A percentile compares a stretch with the other conserved stretches of the same genome.
Evolutionary conservation across 345 rosid species (phyloP).

Genomic region (Populus tremula): DNA sequence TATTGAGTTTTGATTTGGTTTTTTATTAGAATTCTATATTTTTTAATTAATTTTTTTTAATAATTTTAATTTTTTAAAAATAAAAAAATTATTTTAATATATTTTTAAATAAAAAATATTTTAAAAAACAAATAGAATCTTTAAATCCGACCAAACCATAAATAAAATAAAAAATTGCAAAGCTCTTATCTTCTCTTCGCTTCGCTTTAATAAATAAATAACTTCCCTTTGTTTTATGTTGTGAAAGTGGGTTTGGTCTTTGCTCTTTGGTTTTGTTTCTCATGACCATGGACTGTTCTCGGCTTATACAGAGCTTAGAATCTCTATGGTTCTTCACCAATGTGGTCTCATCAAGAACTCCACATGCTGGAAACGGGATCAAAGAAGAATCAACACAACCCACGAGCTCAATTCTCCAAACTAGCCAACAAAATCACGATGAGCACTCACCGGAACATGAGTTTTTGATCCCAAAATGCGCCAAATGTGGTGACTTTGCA

Average conservation of each 20-base stretch:
- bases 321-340: conserved; percentile 54
- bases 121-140: too few species aligned
- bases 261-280: neutral
- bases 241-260: neutral
- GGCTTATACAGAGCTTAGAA: conserved; percentile 36
- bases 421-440: neutral
- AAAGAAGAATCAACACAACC: conserved; percentile 17
- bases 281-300: conserved; percentile 46
- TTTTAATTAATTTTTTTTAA: too few species aligned
- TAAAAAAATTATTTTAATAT: too few species aligned
- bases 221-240: neutral
- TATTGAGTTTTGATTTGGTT: too few species aligned
- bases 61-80: too few species aligned
- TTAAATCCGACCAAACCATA: neutral
- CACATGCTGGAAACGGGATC: neutral
- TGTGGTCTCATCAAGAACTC: conserved; percentile 16
- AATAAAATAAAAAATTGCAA: neutral
- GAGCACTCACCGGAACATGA: neutral
- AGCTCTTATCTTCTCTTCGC: neutral
- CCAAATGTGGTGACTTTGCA: conserved; percentile 22
- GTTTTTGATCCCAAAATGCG: conserved; percentile 1
- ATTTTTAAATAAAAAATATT: too few species aligned
- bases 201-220: too few species aligned
- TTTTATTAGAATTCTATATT: too few species aligned
- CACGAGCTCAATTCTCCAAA: neutral